Evolutionary conservation across 1,284 basidiomycete species (phyloP).

Genomic region (Bjerkandera adusta): DNA sequence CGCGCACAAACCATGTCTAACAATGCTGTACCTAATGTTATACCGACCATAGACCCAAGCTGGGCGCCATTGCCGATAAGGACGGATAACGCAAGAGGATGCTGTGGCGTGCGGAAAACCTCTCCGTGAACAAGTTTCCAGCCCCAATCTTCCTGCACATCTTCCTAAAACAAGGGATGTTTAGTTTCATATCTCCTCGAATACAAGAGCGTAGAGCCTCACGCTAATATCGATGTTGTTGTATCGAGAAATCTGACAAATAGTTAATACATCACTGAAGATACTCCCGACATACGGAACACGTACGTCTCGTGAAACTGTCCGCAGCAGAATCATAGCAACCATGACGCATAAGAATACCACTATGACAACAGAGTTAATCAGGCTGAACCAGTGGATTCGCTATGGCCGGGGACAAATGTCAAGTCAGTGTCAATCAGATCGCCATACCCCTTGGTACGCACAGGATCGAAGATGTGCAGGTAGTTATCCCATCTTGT

Average conservation of each 20-base stretch:
- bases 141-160: constrained; percentile 97
- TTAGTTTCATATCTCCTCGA: constrained; percentile 8
- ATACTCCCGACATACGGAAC: constrained; percentile 37
- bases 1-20: background rate
- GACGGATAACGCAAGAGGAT: constrained; percentile 80
- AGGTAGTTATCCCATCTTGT: constrained; percentile 97
- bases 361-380: constrained; percentile 92
- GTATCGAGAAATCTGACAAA: constrained; percentile 85
- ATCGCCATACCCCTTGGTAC: constrained; percentile 8
- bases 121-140: constrained; percentile 98
- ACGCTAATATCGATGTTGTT: constrained; percentile 92
- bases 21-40: constrained; percentile 84
- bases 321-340: constrained; percentile 85
- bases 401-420: constrained; percentile 30
- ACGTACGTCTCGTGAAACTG: constrained; percentile 85
- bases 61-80: constrained; percentile 92
- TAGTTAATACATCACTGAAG: constrained; percentile 18
- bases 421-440: constrained; percentile 3
- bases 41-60: constrained; percentile 83
- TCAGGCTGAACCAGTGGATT: constrained; percentile 90
- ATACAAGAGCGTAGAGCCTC: constrained; percentile 28
- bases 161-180: constrained; percentile 64
- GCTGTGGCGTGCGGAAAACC: constrained; percentile 85
- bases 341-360: constrained; percentile 94
- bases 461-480: constrained; percentile 68